Evolutionary conservation across 129 eudicot species (phyloP), one percentile per base, ranked within the genome.

Genomic region (Flaveria ramosissima): DNA sequence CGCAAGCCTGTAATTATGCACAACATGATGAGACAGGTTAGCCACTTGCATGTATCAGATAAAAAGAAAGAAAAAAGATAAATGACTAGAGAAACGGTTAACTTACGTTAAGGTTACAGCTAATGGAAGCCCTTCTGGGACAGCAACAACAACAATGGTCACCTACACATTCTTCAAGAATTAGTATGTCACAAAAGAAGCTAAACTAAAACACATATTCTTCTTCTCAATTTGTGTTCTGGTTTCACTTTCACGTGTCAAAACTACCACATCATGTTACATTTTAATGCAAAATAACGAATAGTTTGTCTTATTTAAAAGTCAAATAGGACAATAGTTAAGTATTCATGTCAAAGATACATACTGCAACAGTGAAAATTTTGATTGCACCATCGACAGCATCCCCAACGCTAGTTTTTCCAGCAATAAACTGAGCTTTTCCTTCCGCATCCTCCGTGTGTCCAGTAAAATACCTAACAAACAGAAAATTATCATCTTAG

Each of bases 81-180:
- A 20, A 9, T 45, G 51, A 9, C 30, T 57, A 19, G 50, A 52
- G 57, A 65, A 65, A 53, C 0, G 32, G 59, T 12, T 45, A 73
- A 46, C 98, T 83, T 85, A 93, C 98, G 98, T 90, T 80, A 93
- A 78, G 10, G 98, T 93, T 41, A 93, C 98, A 77, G 97, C 98
- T 79, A 93, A 84, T 23, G 98, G 98, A 82, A 95, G 99, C 73
- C 99, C 99, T 88, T 95, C 99, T 3, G 99, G 99, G 45, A 95
- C 99, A 17, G 99, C 97, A 82, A 95, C 99, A 26, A 95, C 99
- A n/a, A 95, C 99, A 68, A 95, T 95, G 47, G 97, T 88, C 45
- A 86, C 99, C 99, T 95, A 84, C 20, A 83, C 36, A 60, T 65
- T 71, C 59, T 39, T 48, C 72, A 39, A 41, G 24, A 30, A 77